phyloP scores from a whole-genome alignment of 1,284 basidiomycete genomes.

The Fomitiporia mediterranea region DNA sequence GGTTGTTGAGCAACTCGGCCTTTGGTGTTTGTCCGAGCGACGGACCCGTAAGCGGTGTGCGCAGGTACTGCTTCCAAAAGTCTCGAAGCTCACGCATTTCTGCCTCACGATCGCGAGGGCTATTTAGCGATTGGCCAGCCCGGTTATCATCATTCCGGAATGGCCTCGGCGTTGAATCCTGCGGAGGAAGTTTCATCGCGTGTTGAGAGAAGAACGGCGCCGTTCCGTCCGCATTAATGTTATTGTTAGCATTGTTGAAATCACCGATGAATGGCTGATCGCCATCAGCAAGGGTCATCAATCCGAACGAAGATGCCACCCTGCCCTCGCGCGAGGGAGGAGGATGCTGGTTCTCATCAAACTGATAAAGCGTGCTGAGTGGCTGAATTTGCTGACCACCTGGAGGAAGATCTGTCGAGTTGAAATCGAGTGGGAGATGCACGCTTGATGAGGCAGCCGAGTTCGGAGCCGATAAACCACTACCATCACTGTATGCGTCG shows the following conservation, averaged over 20 bases:
- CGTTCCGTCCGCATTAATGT: conserved; percentile 1
- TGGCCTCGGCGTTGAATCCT: conserved; percentile 20
- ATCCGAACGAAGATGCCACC: conserved; percentile 17
- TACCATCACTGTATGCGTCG: conserved; percentile 15
- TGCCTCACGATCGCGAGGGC: conserved; percentile 33
- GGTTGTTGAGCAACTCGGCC: conserved; percentile 18
- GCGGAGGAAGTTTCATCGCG: conserved; percentile 20
- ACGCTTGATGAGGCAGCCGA: conserved; percentile 20
- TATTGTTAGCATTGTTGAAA: conserved; percentile 4
- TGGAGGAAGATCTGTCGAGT: background rate
- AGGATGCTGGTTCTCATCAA: conserved; percentile 7
- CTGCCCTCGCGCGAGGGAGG: conserved; percentile 19
- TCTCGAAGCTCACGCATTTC: conserved; percentile 59
- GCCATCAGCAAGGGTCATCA: conserved; percentile 14
- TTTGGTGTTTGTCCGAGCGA: conserved; percentile 28
- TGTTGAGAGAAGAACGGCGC: conserved; percentile 20
- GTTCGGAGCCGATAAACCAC: conserved; percentile 15
- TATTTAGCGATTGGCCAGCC: conserved; percentile 20
- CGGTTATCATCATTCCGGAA: conserved; percentile 13
- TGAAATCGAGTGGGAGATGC: conserved; percentile 20
- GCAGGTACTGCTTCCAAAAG: conserved; percentile 72
- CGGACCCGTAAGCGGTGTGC: conserved; percentile 58
- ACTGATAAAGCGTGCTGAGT: conserved; percentile 9
- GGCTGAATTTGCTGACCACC: conserved; percentile 9
- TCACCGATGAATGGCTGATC: conserved; percentile 13